phyloP scores from a whole-genome alignment of 2,329 filamentous ascomycete genomes.

The Ophiostoma himal-ulmi region DNA sequence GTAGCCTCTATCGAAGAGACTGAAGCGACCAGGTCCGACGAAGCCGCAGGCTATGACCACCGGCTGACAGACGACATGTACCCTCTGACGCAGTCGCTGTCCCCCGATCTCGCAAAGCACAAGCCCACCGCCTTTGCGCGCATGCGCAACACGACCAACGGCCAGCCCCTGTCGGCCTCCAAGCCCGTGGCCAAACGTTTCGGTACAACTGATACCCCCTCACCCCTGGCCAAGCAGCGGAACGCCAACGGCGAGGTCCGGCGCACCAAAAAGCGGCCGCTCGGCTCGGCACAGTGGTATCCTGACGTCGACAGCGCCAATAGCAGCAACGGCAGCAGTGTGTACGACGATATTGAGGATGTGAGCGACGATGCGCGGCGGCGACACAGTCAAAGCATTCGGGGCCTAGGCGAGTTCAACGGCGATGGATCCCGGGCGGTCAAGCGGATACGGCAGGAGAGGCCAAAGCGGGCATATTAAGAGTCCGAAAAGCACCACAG shows the following conservation, averaged over 20 bases:
- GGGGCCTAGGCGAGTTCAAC: conserved; percentile 3
- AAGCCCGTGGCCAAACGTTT: background rate
- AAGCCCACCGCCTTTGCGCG: conserved; percentile 12
- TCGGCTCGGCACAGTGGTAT: conserved; percentile 17
- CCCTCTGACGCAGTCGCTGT: conserved; percentile 18
- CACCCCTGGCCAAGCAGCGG: background rate
- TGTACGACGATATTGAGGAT: conserved; percentile 23
- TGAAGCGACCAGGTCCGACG: background rate
- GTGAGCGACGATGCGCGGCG: conserved; percentile 15
- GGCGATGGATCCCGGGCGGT: conserved; percentile 10
- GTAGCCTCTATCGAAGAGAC: background rate
- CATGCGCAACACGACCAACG: background rate
- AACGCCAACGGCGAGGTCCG: background rate
- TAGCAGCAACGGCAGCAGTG: background rate
- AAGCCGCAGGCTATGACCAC: background rate
- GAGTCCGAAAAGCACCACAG: no score
- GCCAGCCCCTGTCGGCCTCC: background rate
- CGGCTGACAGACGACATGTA: background rate
- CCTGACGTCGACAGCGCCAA: background rate
- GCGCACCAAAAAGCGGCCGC: conserved; percentile 20
- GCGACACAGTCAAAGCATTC: background rate
- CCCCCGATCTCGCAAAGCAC: conserved; percentile 16
- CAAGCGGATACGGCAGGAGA: conserved; percentile 14
- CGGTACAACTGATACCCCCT: background rate
- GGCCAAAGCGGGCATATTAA: background rate